Conservation (phyloP, 768 basidiomycete species). For the Plicaturopsis crispa region DNA sequence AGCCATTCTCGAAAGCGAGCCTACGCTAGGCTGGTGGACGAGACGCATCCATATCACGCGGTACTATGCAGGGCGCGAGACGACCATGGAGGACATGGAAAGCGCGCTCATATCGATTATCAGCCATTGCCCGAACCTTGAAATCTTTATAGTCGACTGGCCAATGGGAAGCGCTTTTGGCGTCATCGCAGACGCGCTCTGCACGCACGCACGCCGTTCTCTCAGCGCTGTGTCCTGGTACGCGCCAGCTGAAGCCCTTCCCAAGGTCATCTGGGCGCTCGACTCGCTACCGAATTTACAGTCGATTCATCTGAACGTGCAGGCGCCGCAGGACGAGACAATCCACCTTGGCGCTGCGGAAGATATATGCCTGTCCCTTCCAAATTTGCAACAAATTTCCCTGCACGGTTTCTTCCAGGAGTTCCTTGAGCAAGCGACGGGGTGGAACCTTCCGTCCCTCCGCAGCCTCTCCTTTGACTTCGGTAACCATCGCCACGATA, state of each 20-base stretch:
- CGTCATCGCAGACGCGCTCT: constrained; percentile 56
- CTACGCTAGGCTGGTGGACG: constrained; percentile 63
- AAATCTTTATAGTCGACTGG: constrained; percentile 65
- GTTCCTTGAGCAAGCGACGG: constrained; percentile 61
- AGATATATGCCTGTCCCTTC: constrained; percentile 45
- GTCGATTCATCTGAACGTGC: constrained; percentile 50
- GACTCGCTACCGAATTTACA: constrained; percentile 51
- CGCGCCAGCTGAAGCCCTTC: constrained; percentile 43
- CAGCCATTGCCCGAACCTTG: constrained; percentile 61
- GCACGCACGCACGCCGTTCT: constrained; percentile 37
- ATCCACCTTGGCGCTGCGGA: constrained; percentile 55
- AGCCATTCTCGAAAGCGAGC: constrained; percentile 40
- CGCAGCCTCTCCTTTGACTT: constrained; percentile 51
- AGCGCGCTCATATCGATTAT: constrained; percentile 51
- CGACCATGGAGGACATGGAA: constrained; percentile 42
- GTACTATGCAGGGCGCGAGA: constrained; percentile 32
- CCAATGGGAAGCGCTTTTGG: constrained; percentile 54
- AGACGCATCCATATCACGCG: constrained; percentile 63
- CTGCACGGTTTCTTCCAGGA: constrained; percentile 53
- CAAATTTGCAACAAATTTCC: constrained; percentile 53
- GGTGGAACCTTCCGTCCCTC: constrained; percentile 61
- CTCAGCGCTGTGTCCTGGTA: constrained; percentile 59
- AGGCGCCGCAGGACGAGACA: constrained; percentile 26
- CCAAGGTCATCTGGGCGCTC: constrained; percentile 69
- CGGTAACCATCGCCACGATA: constrained; percentile 24